Conservation (phyloP, 2,329 filamentous ascomycete genomes). For the Fusarium sp. region DNA sequence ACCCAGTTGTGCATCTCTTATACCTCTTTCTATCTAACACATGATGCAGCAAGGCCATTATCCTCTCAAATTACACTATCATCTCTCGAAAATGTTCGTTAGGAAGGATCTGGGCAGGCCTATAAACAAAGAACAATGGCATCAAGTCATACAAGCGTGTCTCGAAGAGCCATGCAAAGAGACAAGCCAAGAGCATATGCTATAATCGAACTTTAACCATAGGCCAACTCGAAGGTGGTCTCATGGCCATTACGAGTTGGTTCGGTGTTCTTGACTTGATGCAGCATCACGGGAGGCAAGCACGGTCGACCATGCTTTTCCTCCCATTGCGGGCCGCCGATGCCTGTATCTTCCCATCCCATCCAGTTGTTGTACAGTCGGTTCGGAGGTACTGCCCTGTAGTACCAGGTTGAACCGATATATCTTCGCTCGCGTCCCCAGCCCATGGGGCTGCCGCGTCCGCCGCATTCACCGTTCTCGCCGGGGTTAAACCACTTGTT, state of each 20-base stretch:
- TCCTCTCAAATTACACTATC: conserved; percentile 41
- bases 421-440: conserved; percentile 72
- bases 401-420: conserved; percentile 74
- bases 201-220: conserved; percentile 52
- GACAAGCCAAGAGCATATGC: not conserved
- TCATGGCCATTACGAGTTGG: conserved; percentile 63
- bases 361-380: conserved; percentile 75
- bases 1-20: conserved; percentile 48
- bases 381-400: conserved; percentile 69
- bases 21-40: conserved; percentile 30
- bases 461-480: conserved; percentile 67
- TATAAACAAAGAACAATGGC: conserved; percentile 15
- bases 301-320: conserved; percentile 69
- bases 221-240: conserved; percentile 57
- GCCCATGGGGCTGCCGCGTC: conserved; percentile 70
- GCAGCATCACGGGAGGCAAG: conserved; percentile 71
- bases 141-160: conserved; percentile 22
- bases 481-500: conserved; percentile 74
- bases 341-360: conserved; percentile 69
- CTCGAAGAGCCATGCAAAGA: not conserved
- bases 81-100: conserved; percentile 8
- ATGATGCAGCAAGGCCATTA: conserved; percentile 38
- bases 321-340: conserved; percentile 72
- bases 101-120: conserved; percentile 18
- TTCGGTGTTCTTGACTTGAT: conserved; percentile 72